Percentiles rank a stretch among this genome's conserved stretches.
These are phyloP conservation scores for Hyphopichia pseudoburtonii DNA, from an alignment of 1,139 yeast species.

Conservation along the genomic window DNA sequence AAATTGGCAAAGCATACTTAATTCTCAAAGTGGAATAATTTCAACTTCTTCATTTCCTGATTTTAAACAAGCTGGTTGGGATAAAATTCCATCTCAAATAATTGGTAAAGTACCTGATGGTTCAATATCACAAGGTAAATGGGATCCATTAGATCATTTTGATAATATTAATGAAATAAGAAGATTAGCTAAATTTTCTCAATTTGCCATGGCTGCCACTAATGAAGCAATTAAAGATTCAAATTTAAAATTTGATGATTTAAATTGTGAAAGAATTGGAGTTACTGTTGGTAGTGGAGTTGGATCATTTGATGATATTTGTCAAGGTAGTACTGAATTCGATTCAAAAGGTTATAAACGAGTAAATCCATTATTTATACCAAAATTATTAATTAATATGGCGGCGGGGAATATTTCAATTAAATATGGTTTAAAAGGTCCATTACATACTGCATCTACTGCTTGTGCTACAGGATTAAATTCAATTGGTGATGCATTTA, in stretches of 20 bases:
- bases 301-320: constrained; percentile 80
- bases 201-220: constrained; percentile 77
- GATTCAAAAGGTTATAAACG: constrained; percentile 59
- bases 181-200: constrained; percentile 70
- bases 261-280: constrained; percentile 48
- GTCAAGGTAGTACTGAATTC: constrained; percentile 57
- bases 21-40: constrained; percentile 54
- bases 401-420: constrained; percentile 92
- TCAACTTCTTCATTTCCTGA: constrained; percentile 52
- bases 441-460: constrained; percentile 84
- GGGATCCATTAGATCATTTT: constrained; percentile 50
- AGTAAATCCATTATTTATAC: constrained; percentile 84
- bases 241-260: constrained; percentile 40
- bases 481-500: constrained; percentile 88
- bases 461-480: constrained; percentile 98
- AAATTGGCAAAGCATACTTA: constrained; percentile 55
- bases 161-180: constrained; percentile 46
- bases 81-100: constrained; percentile 69
- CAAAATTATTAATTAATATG: constrained; percentile 84
- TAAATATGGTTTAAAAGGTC: constrained; percentile 73
- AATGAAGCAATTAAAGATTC: constrained; percentile 76
- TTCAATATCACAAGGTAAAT: constrained; percentile 45
- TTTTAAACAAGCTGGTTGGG: constrained; percentile 46
- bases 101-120: constrained; percentile 74
- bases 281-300: constrained; percentile 92